Base-by-base conservation (phyloP, 768 basidiomycete species). In the Hydnomerulius pinastri region DNA sequence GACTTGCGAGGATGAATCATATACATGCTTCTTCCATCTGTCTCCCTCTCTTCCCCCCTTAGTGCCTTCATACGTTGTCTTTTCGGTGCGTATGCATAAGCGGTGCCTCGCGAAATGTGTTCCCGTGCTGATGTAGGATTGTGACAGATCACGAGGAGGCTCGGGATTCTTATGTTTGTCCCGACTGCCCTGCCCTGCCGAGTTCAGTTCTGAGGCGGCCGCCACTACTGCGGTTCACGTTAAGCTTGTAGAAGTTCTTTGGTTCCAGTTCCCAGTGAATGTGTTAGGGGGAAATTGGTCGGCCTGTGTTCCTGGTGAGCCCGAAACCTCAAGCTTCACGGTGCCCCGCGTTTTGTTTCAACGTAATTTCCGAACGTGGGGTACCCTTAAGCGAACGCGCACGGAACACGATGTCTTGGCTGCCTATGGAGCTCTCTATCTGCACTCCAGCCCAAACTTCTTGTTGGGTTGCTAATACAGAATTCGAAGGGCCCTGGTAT, bases 371-470 rank as follows among this genome's bases (percentile, higher is more conserved):
- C 44, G 29, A 18, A 33, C 4, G 25, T 3, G 23, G 44, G 29
- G 6, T 21, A n/a, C 17, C 18, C 36, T 23, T 37, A 43, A 42
- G 45, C 53, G 40, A 56, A 43, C 21, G 25, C 25, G 45, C 43
- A 38, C 25, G 23, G 43, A 36, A 20, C 47, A 48, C 46, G 56
- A 43, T 29, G 46, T 13, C 9, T 15, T 27, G 38, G n/a, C n/a
- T n/a, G n/a, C n/a, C n/a, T n/a, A 51, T 51, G 7, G n/a, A 33
- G 46, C 61, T 25, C 56, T 37, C 48, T 61, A 53, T 51, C 48
- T 15, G 55, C 58, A 49, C 61, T 33, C 10, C 24, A 24, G 24
- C 17, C 17, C 39, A 12, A 4, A 6, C 24, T 36, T 29, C 29
- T 36, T 32, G 29, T 44, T 42, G 13, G 37, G 28, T 11, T 30